Conservation (phyloP, 768 basidiomycete species). For the Russula lepida region DNA sequence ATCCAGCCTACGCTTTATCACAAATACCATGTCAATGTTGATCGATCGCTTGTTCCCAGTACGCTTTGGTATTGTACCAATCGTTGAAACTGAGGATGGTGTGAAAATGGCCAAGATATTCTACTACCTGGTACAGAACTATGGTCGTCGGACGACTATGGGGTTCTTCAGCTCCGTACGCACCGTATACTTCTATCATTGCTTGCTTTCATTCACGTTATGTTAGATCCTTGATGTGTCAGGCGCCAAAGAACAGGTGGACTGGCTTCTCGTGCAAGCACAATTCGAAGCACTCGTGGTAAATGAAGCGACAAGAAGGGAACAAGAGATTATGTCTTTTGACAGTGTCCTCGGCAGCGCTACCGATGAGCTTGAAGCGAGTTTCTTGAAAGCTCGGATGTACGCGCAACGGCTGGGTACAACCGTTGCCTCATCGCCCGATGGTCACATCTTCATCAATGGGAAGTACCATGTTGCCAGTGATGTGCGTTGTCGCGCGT, state of each 20-base stretch:
- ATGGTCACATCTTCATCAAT: conserved; percentile 40
- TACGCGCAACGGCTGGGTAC: conserved; percentile 32
- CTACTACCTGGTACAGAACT: conserved; percentile 14
- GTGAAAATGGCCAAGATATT: conserved; percentile 32
- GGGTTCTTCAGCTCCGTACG: conserved; percentile 4
- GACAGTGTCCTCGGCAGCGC: neutral
- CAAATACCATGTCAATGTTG: conserved; percentile 55
- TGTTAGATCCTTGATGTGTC: neutral
- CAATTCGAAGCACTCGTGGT: conserved; percentile 4
- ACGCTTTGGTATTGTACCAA: conserved; percentile 80
- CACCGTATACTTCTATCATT: neutral
- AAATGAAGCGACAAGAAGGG: neutral
- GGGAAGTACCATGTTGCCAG: conserved; percentile 29
- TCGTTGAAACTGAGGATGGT: conserved; percentile 43
- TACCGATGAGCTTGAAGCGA: conserved; percentile 2
- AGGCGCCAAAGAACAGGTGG: neutral
- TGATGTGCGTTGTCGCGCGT: conserved; percentile 5
- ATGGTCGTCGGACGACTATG: conserved; percentile 2
- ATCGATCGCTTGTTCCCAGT: conserved; percentile 68
- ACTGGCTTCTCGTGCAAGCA: conserved; percentile 2
- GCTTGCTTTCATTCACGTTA: neutral
- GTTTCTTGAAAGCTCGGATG: conserved; percentile 23
- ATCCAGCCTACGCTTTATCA: conserved; percentile 52
- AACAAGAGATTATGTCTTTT: neutral
- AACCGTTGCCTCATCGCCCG: conserved; percentile 17